A percentile compares a stretch with the other conserved stretches of the same genome.
Conservation (phyloP, 2,329 filamentous ascomycete genomes). For the Colletotrichum ledebouriae region DNA sequence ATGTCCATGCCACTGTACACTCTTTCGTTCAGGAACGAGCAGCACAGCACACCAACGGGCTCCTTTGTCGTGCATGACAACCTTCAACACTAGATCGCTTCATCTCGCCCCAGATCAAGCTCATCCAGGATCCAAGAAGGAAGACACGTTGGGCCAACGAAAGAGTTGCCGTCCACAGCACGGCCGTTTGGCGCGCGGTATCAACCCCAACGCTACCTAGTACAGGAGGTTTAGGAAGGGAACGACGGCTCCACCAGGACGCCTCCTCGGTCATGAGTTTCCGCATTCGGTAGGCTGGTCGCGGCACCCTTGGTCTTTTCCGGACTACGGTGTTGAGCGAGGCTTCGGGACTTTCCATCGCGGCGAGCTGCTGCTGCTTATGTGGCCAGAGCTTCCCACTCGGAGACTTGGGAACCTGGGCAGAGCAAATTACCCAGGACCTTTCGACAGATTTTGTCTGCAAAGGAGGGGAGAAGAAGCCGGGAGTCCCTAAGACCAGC, state of each 20-base stretch:
- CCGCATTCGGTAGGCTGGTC: slow-evolving; percentile 12
- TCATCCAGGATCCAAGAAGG: not conserved
- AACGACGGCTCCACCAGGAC: slow-evolving; percentile 3
- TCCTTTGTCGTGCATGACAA: not conserved
- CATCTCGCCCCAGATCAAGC: too few relatives aligned
- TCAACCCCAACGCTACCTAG: not conserved
- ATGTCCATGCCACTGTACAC: not conserved
- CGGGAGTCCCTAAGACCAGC: not conserved
- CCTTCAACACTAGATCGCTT: too few relatives aligned
- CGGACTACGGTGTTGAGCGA: not conserved
- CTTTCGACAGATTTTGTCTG: too few relatives aligned
- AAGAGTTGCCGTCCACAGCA: not conserved
- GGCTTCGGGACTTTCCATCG: slow-evolving; percentile 10
- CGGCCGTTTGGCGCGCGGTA: slow-evolving; percentile 13
- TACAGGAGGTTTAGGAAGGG: not conserved
- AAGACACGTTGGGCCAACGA: not conserved
- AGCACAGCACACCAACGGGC: slow-evolving; percentile 1
- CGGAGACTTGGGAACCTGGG: not conserved
- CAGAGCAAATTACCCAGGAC: too few relatives aligned
- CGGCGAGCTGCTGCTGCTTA: not conserved
- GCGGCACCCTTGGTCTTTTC: not conserved
- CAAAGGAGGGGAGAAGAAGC: not conserved
- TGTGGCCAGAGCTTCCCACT: not conserved
- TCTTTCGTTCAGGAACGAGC: too few relatives aligned
- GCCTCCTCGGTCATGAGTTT: slow-evolving; percentile 21